Evolutionary conservation across 2,329 filamentous ascomycete genomes (phyloP), one percentile per base, ranked within the genome.

Genomic region (Dactylellina drechsleri): DNA sequence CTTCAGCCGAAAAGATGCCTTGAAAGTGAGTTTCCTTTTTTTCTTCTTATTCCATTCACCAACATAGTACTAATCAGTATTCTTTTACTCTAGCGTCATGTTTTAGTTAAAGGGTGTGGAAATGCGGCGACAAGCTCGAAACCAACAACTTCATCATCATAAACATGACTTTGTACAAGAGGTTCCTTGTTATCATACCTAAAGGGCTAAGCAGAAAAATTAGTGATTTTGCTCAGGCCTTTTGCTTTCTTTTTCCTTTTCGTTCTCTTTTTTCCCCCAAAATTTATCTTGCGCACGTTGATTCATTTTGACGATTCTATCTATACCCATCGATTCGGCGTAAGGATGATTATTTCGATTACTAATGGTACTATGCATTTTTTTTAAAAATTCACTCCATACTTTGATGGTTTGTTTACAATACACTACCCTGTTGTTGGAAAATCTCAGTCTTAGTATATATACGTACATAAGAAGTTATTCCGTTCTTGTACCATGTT

Each of bases 1-100:
- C 81, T 99, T 99, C 80, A 97, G 93, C 2, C 87, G 95, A 73
- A 98, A 98, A 81, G 95, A 98, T 82, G 95, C 95, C 8, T 85
- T 99, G 31, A 98, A 98, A 91, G 95, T 98, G 84, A 79, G 88
- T 40, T 20, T 52, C n/a, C 3, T 23, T 2, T 23, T 23, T 40
- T 57, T 18, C 15, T 13, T 8, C n/a, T 66, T 47, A 18, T 50
- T 16, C 50, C 7, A 36, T 31, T 45, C 43, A 16, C 18, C 13
- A 10, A 41, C 40, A 49, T 26, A 18, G 18, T n/a, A 26, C 64
- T 41, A 52, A 41, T 61, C 71, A 52, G 71, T 78, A 7, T 36
- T 80, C 7, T 56, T n/a, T 47, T 50, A 54, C 52, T 68, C 77
- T 78, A 90, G 86, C 83, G 87, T 66, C 87, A 90, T 80, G 85